Conservation (phyloP, 2,329 filamentous ascomycete species). For the Calonectria multiphialidica region DNA sequence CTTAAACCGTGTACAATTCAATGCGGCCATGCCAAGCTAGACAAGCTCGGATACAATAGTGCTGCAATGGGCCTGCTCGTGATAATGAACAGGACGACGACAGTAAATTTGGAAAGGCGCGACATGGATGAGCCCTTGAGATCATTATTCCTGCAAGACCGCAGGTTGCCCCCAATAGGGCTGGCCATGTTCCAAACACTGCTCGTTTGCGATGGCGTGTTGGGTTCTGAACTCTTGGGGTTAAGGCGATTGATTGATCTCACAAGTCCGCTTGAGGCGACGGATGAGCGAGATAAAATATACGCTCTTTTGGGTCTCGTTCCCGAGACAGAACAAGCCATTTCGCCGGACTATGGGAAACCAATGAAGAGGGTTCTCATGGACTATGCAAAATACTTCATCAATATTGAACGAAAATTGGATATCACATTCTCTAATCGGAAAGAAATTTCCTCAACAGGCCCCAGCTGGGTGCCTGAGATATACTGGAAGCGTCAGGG, state of each 20-base stretch:
- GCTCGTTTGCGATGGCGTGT: neutral
- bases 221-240: neutral
- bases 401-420: neutral
- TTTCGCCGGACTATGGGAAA: slow-evolving; percentile 8
- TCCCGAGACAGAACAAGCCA: neutral
- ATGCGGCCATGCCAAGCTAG: neutral
- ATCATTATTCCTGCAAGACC: neutral
- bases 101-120: neutral
- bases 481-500: neutral
- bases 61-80: neutral
- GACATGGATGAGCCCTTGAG: neutral
- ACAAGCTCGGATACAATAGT: neutral
- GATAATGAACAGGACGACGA: neutral
- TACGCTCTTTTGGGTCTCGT: slow-evolving; percentile 15
- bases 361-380: neutral
- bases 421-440: neutral
- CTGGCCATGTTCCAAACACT: neutral
- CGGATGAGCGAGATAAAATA: slow-evolving; percentile 16
- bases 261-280: neutral
- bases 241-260: neutral
- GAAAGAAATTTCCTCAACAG: neutral
- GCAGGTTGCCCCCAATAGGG: neutral
- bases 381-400: neutral
- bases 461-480: neutral
- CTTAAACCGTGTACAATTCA: neutral